Percentiles rank a stretch among this genome's conserved stretches.
Conservation (phyloP, 1,284 basidiomycete species). For the Pulveroboletus ridleyi region DNA sequence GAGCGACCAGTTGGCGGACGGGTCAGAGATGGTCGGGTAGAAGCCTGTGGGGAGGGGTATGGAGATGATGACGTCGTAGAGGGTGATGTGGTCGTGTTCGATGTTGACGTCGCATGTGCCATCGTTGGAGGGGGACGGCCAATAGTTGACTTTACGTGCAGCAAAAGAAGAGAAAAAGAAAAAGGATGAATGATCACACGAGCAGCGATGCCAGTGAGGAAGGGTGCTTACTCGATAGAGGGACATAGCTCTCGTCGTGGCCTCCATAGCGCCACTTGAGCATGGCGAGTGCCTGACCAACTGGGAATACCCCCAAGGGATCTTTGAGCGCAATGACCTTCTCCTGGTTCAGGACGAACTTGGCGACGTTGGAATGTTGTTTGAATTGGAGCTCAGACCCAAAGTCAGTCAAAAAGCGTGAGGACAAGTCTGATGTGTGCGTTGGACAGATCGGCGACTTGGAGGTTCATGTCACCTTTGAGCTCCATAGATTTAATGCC, state of each 20-base stretch:
- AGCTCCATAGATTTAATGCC: conserved; percentile 91
- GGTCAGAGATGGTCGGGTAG: conserved; percentile 83
- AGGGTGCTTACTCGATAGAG: conserved; percentile 80
- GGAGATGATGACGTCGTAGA: conserved; percentile 88
- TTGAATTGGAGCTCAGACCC: conserved; percentile 88
- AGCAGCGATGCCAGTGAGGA: neutral
- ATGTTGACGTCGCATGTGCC: conserved; percentile 94
- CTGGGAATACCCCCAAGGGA: conserved; percentile 82
- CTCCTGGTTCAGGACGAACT: conserved; percentile 73
- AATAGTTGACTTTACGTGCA: conserved; percentile 86
- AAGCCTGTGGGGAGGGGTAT: conserved; percentile 92
- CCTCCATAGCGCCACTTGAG: conserved; percentile 93
- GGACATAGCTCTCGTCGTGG: conserved; percentile 92
- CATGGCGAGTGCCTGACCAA: conserved; percentile 87
- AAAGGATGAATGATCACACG: neutral
- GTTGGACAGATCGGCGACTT: conserved; percentile 80
- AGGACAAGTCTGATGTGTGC: conserved; percentile 83
- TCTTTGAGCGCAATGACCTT: conserved; percentile 89
- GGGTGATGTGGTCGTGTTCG: conserved; percentile 81
- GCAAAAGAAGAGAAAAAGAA: neutral
- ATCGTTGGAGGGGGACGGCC: conserved; percentile 93
- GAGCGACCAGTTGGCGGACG: conserved; percentile 80
- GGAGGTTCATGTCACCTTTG: conserved; percentile 94
- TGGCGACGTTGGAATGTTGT: conserved; percentile 95
- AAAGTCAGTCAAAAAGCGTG: conserved; percentile 66